Conservation (phyloP, 805 yeast species). For the Nakazawaea holstii region DNA sequence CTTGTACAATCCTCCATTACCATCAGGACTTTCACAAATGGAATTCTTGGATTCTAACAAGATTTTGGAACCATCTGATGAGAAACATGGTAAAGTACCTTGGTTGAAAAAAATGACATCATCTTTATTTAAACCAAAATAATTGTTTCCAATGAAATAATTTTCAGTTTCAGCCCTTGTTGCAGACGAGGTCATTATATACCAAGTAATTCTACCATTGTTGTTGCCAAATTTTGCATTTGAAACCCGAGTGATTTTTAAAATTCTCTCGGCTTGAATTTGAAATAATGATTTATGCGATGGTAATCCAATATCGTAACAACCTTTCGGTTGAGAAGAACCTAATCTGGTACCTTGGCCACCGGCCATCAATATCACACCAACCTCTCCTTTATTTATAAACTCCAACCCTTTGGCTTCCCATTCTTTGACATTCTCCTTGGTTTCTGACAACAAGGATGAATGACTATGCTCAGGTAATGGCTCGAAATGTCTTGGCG, state of each 20-base stretch:
- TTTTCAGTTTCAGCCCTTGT: conserved; percentile 71
- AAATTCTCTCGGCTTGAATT: conserved; percentile 84
- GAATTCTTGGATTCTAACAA: conserved; percentile 50
- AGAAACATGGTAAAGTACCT: conserved; percentile 91
- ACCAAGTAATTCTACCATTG: conserved; percentile 60
- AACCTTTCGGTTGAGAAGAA: conserved; percentile 87
- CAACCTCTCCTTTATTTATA: conserved; percentile 70
- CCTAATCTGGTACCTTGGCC: conserved; percentile 98
- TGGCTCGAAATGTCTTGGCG: conserved; percentile 31
- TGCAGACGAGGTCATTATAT: conserved; percentile 92
- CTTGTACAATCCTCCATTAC: conserved; percentile 94
- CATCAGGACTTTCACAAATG: conserved; percentile 89
- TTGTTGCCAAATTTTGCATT: conserved; percentile 21
- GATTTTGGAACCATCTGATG: conserved; percentile 61
- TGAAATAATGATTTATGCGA: conserved; percentile 82
- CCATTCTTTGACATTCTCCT: conserved; percentile 25
- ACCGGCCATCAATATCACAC: conserved; percentile 91
- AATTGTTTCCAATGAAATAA: conserved; percentile 56
- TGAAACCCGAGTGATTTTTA: conserved; percentile 56
- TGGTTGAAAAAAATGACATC: conserved; percentile 85
- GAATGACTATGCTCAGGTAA: conserved; percentile 54
- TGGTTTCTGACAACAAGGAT: conserved; percentile 29
- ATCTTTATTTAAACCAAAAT: conserved; percentile 60
- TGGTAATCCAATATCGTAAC: conserved; percentile 82
- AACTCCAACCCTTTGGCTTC: conserved; percentile 55